Evolutionary conservation across 2,329 filamentous ascomycete genomes (phyloP).

Genomic region (Ophiocordyceps camponoti-floridani): DNA sequence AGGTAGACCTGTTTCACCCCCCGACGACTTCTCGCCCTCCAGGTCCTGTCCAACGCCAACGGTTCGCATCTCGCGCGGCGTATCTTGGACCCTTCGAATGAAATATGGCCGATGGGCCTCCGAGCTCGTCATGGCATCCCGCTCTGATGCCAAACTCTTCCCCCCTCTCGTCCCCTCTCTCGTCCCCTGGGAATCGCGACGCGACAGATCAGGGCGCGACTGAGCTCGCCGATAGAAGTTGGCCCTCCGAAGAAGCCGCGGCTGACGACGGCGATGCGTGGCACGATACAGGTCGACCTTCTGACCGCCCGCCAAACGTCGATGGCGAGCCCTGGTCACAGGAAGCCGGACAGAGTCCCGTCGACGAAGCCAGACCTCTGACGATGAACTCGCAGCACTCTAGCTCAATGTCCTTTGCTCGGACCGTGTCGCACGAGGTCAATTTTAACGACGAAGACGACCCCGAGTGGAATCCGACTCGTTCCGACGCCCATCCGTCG

Average conservation of each 20-base stretch:
- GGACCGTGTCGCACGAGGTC: constrained; percentile 44
- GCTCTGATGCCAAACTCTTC: constrained; percentile 18
- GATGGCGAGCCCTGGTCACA: not conserved
- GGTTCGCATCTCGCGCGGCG: constrained; percentile 1
- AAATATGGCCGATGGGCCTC: constrained; percentile 18
- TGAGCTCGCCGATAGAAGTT: constrained; percentile 3
- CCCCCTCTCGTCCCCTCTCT: not conserved
- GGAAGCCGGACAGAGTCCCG: not conserved
- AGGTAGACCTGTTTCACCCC: constrained; percentile 1
- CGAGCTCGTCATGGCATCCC: constrained; percentile 21
- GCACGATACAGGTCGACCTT: constrained; percentile 3
- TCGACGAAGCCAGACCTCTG: constrained; percentile 3
- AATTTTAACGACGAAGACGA: constrained; percentile 42
- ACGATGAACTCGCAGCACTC: constrained; percentile 31
- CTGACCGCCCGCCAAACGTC: not conserved
- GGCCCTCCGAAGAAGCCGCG: constrained; percentile 5
- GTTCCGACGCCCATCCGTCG: constrained; percentile 40
- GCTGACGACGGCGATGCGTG: constrained; percentile 7
- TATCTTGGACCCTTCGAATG: not conserved
- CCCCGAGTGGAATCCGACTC: constrained; percentile 29
- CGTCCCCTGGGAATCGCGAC: not conserved
- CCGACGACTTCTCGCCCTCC: not conserved
- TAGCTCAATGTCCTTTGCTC: constrained; percentile 44
- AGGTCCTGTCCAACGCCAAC: no score
- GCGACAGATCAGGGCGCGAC: not conserved